These are phyloP conservation scores for Mortierella sp. DNA, from an alignment of 371 early-diverging fungal genomes.

Conservation along the genomic window DNA sequence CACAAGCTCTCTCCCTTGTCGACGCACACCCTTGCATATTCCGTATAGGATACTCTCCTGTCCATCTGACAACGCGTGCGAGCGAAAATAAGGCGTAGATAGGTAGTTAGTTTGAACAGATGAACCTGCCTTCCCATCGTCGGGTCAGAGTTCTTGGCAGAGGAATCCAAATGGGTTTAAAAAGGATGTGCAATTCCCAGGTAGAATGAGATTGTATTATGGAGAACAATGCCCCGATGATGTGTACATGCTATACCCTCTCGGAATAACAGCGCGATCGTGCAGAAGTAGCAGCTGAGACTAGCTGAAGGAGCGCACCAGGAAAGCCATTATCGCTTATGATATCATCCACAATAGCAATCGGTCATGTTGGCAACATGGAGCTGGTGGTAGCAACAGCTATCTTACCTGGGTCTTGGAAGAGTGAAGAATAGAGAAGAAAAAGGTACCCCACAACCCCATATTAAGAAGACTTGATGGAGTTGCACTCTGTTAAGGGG, in stretches of 20 bases:
- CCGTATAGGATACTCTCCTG: background rate
- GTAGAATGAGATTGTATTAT: background rate
- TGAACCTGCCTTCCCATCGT: background rate
- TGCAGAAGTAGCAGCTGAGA: background rate
- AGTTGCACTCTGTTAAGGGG: no score
- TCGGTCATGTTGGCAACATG: background rate
- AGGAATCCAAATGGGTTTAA: constrained; percentile 1
- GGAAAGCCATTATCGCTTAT: background rate
- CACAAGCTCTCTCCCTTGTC: no score
- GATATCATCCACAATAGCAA: background rate
- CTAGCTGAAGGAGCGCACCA: background rate
- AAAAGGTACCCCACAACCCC: background rate
- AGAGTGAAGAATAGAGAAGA: constrained; percentile 4
- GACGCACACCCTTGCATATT: no score
- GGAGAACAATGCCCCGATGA: background rate
- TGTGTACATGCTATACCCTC: background rate
- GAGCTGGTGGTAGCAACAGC: background rate
- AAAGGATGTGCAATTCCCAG: background rate
- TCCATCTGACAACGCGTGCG: constrained; percentile 5
- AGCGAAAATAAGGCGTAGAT: background rate
- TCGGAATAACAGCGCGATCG: background rate
- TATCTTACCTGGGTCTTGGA: constrained; percentile 6
- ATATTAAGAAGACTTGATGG: no score
- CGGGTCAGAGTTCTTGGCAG: background rate
- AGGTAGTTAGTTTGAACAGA: background rate